phyloP scores from a whole-genome alignment of 768 basidiomycete species.

The Hypholoma fasciculare region DNA sequence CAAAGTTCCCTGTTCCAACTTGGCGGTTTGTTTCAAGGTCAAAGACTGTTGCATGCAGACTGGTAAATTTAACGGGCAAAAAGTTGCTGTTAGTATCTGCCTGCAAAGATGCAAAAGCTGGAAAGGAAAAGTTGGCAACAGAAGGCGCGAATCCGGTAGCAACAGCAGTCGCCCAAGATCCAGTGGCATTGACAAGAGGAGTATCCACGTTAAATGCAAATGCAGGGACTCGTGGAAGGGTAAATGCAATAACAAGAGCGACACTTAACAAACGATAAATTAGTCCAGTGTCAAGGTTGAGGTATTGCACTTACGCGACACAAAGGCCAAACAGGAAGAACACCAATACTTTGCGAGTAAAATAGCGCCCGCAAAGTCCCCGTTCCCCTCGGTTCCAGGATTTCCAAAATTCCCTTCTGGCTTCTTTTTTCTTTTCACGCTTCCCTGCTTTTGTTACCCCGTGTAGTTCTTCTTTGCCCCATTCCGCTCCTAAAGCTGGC shows the following conservation, averaged over 20 bases:
- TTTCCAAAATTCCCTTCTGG: conserved; percentile 60
- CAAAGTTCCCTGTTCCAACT: conserved; percentile 69
- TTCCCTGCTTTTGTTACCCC: conserved; percentile 74
- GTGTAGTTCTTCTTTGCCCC: conserved; percentile 77
- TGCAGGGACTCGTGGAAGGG: conserved; percentile 79
- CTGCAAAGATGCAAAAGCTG: conserved; percentile 71
- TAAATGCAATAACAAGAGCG: conserved; percentile 72
- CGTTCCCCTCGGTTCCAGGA: conserved; percentile 78
- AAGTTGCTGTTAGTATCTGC: conserved; percentile 75
- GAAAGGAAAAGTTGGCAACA: conserved; percentile 91
- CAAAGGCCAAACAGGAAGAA: conserved; percentile 66
- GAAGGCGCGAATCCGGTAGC: conserved; percentile 66
- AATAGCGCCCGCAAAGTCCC: conserved; percentile 79
- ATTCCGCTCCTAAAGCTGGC: conserved; percentile 89
- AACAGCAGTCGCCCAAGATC: conserved; percentile 54
- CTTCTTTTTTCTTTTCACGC: conserved; percentile 58
- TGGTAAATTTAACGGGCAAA: conserved; percentile 73
- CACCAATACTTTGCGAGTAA: conserved; percentile 71
- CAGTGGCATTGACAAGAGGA: conserved; percentile 64
- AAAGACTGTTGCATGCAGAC: conserved; percentile 66
- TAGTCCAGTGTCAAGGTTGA: conserved; percentile 5
- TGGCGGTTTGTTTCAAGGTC: conserved; percentile 65
- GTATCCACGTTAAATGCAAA: conserved; percentile 59
- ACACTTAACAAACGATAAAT: conserved; percentile 37
- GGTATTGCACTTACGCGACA: conserved; percentile 43